Percentiles rank a stretch among this genome's conserved stretches.
Evolutionary conservation across 2,329 filamentous ascomycete species (phyloP).

Genomic region (Cercospora beticola): DNA sequence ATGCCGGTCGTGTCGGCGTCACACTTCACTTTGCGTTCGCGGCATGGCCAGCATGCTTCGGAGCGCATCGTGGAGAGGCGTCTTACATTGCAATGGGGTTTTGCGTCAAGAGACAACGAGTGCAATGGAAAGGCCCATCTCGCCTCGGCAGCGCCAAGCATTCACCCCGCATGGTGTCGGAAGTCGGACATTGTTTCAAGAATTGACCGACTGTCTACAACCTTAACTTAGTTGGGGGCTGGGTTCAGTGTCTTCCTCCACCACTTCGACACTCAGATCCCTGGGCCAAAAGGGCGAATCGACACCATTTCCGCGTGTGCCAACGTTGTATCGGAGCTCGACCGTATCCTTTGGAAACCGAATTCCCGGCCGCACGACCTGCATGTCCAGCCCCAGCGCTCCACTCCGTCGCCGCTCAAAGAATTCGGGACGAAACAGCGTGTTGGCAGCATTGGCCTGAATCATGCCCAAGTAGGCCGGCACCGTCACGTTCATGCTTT

Average conservation of each 20-base stretch:
- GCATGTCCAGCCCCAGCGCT: not conserved
- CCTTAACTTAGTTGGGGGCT: not conserved
- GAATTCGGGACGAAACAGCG: not conserved
- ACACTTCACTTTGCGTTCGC: not conserved
- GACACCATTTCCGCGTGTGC: not conserved
- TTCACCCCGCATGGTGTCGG: not conserved
- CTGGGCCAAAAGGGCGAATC: not conserved
- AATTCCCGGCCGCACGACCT: not conserved
- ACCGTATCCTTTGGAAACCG: not conserved
- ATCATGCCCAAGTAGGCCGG: not conserved
- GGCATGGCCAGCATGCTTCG: not conserved
- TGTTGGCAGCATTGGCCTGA: not conserved
- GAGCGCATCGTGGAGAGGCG: not conserved
- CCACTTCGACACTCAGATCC: not conserved
- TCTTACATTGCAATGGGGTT: not conserved
- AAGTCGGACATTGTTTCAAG: not conserved
- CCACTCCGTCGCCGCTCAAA: not conserved
- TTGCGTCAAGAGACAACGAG: not conserved
- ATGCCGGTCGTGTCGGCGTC: not conserved
- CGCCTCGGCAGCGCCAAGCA: not conserved
- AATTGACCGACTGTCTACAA: not conserved
- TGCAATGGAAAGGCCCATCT: not conserved
- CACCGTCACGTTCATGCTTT: not conserved
- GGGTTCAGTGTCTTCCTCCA: not conserved
- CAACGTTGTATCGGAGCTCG: not conserved